Conservation (phyloP, 1,284 basidiomycete species). For the Sphaerobolus stellatus region DNA sequence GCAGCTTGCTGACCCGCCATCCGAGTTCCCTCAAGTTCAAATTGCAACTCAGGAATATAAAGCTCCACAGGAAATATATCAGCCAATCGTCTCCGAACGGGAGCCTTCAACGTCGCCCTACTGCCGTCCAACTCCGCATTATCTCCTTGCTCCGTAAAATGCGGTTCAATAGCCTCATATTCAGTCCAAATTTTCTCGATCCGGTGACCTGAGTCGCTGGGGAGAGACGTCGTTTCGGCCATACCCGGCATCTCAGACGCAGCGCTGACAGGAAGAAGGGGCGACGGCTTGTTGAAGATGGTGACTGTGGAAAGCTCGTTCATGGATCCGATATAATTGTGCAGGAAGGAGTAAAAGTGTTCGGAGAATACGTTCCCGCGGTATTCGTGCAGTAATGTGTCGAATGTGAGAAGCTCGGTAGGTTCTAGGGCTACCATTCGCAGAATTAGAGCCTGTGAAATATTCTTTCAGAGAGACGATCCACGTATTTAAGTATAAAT, state of each 20-base stretch:
- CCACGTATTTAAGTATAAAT: slow-evolving; percentile 6
- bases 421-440: slow-evolving; percentile 90
- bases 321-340: slow-evolving; percentile 83
- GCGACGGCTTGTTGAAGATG: slow-evolving; percentile 41
- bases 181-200: slow-evolving; percentile 80
- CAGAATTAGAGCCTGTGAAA: slow-evolving; percentile 72
- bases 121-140: no score
- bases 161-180: slow-evolving; percentile 74
- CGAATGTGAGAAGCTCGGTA: slow-evolving; percentile 75
- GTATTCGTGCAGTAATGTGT: slow-evolving; percentile 75
- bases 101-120: no score
- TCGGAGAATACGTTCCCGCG: slow-evolving; percentile 85
- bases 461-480: slow-evolving; percentile 20
- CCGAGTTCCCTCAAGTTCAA: slow-evolving; percentile 45
- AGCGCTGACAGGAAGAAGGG: slow-evolving; percentile 29
- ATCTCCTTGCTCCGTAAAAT: no score
- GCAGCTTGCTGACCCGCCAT: slow-evolving; percentile 52
- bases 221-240: slow-evolving; percentile 49
- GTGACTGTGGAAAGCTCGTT: slow-evolving; percentile 61
- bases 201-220: slow-evolving; percentile 76
- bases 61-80: slow-evolving; percentile 77
- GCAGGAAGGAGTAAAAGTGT: slow-evolving; percentile 91
- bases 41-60: slow-evolving; percentile 69
- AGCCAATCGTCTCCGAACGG: slow-evolving; percentile 51
- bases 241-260: no score